These are phyloP conservation scores for Metschnikowia continentalis DNA, from an alignment of 805 yeast species.

Conservation along the genomic window DNA sequence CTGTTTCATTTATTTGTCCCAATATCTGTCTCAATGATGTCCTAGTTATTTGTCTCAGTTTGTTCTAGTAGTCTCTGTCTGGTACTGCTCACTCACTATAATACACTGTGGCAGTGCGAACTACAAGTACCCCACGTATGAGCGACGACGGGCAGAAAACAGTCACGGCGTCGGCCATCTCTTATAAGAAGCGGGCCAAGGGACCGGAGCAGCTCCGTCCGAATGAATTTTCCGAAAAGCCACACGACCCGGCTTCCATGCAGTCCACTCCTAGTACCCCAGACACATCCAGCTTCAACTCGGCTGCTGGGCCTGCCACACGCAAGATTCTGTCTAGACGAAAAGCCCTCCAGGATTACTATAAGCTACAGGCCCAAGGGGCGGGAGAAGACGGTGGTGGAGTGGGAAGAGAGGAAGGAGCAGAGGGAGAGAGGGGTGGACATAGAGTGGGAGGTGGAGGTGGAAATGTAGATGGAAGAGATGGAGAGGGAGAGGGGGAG, in stretches of 20 bases:
- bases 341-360: conserved; percentile 41
- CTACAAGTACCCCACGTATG: not conserved
- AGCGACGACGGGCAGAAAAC: conserved; percentile 1
- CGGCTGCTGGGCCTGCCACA: conserved; percentile 3
- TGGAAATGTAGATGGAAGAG: not conserved
- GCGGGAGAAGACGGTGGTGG: too few species aligned
- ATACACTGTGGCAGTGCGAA: too few species aligned
- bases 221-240: too few species aligned
- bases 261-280: not conserved
- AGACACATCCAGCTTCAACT: not conserved
- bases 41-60: too few species aligned
- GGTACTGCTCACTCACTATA: too few species aligned
- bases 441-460: not conserved
- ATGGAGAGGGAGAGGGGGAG: not conserved
- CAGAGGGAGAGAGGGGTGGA: not conserved
- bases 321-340: conserved; percentile 38
- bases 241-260: not conserved
- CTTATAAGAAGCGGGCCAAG: conserved; percentile 26
- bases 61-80: too few species aligned
- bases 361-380: conserved; percentile 22
- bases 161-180: conserved; percentile 20
- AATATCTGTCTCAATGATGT: too few species aligned
- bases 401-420: not conserved
- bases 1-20: too few species aligned
- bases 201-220: not conserved